Conservation (phyloP, 2,329 filamentous ascomycete species). For the Colletotrichum sp. region DNA sequence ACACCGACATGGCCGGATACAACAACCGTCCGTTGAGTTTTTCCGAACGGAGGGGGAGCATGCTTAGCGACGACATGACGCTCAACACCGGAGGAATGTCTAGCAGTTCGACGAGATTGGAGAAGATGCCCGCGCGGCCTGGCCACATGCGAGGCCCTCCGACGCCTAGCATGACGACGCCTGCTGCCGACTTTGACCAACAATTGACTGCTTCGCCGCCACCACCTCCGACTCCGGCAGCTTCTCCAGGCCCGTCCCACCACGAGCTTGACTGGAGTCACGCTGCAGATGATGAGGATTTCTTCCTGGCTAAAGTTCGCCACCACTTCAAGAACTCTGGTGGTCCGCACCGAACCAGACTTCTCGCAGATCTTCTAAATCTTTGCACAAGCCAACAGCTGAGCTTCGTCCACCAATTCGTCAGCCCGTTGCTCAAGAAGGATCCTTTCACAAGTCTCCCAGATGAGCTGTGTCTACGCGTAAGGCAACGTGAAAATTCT, state of each 20-base stretch:
- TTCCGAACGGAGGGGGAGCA: slow-evolving; percentile 65
- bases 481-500: slow-evolving; percentile 46
- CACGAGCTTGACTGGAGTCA: slow-evolving; percentile 75
- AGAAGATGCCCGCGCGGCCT: slow-evolving; percentile 57
- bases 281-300: slow-evolving; percentile 80
- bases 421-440: slow-evolving; percentile 92
- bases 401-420: slow-evolving; percentile 95
- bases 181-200: slow-evolving; percentile 67
- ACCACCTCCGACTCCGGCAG: slow-evolving; percentile 68
- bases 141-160: slow-evolving; percentile 61
- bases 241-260: slow-evolving; percentile 67
- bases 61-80: slow-evolving; percentile 61
- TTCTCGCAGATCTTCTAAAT: slow-evolving; percentile 88
- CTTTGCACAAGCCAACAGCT: slow-evolving; percentile 94
- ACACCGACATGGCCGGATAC: slow-evolving; percentile 45
- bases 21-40: slow-evolving; percentile 58
- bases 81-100: slow-evolving; percentile 53
- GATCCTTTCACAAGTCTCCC: slow-evolving; percentile 93
- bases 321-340: slow-evolving; percentile 81
- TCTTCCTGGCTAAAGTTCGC: slow-evolving; percentile 79
- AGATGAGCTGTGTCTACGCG: slow-evolving; percentile 88
- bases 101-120: slow-evolving; percentile 48
- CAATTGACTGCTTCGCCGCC: slow-evolving; percentile 65
- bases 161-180: slow-evolving; percentile 70
- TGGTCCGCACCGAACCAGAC: slow-evolving; percentile 76